Evolutionary conservation across 2,329 filamentous ascomycete genomes (phyloP), one percentile per base, ranked within the genome.

Genomic region (Fusarium anguioides): DNA sequence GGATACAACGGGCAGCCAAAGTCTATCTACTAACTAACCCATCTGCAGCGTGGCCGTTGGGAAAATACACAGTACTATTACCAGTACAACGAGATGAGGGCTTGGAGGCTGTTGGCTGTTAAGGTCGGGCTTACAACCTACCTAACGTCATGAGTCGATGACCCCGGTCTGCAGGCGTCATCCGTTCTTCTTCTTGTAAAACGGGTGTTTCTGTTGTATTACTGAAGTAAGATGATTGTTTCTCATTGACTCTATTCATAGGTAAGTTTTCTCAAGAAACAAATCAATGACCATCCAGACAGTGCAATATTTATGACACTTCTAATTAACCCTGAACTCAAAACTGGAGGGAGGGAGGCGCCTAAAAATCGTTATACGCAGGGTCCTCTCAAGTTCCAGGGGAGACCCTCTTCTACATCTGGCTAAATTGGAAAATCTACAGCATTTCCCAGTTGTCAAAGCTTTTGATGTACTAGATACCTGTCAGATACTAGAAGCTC

Each of bases 111-210:
- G 45, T 21, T 48, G 33, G 23, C 29, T 27, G 17, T 27, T 36
- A 33, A n/a, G 7, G 51, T 46, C 36, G 29, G n/a, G 56, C 20
- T 24, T 58, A 37, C 14, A 33, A n/a, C 39, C 26, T 44, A n/a
- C 39, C 26, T 44, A 23, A 57, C 60, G 54, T 66, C 64, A 68
- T 66, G 55, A 60, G 60, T 57, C 44, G 8, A 33, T 15, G 35
- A 52, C 49, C 59, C 46, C 26, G 51, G 42, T 47, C 39, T 69
- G 48, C 45, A 52, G 63, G 35, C 66, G 66, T 69, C 66, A 69
- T 69, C 39, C 44, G 51, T 59, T 69, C 52, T 51, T 18, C 10
- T n/a, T 14, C 29, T 44, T 60, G 35, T 50, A 29, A 37, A 31
- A 63, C 50, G 33, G n/a, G 31, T 14, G 35, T 47, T 41, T 14